These are phyloP conservation scores for Mytilinidion resinicola DNA, from an alignment of 495 filamentous ascomycete genomes.

Conservation along the genomic window DNA sequence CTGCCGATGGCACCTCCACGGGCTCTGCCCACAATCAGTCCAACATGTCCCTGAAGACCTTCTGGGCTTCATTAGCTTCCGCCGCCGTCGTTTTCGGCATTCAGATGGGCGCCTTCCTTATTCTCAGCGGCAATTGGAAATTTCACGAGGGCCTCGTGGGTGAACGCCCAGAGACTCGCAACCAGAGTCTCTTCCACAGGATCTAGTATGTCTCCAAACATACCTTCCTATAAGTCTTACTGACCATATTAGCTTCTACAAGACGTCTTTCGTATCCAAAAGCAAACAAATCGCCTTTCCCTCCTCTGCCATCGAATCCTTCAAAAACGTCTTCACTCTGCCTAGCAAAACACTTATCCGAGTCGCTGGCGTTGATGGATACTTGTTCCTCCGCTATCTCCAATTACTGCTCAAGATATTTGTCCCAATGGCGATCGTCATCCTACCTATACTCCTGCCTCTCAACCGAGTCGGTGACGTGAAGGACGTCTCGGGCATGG, in stretches of 20 bases:
- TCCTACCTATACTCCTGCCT: slow-evolving; percentile 81
- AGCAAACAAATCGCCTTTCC: slow-evolving; percentile 15
- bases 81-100: slow-evolving; percentile 26
- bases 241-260: slow-evolving; percentile 21
- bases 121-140: slow-evolving; percentile 26
- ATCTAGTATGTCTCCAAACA: slow-evolving; percentile 20
- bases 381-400: slow-evolving; percentile 94
- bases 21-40: not conserved
- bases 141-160: not conserved
- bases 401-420: slow-evolving; percentile 93
- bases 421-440: slow-evolving; percentile 66
- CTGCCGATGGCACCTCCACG: not conserved
- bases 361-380: slow-evolving; percentile 74
- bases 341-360: slow-evolving; percentile 22
- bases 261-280: slow-evolving; percentile 24
- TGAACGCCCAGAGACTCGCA: slow-evolving; percentile 3
- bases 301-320: slow-evolving; percentile 18
- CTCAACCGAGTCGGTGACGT: slow-evolving; percentile 50
- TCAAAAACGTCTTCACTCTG: slow-evolving; percentile 28
- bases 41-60: slow-evolving; percentile 15
- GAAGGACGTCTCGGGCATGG: slow-evolving; percentile 45
- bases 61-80: slow-evolving; percentile 23
- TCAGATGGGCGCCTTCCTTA: slow-evolving; percentile 20
- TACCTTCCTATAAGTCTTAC: not conserved
- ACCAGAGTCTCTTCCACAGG: slow-evolving; percentile 21